These are phyloP conservation scores for Linum tenue DNA, from an alignment of 345 rosid species.

Conservation along the genomic window DNA sequence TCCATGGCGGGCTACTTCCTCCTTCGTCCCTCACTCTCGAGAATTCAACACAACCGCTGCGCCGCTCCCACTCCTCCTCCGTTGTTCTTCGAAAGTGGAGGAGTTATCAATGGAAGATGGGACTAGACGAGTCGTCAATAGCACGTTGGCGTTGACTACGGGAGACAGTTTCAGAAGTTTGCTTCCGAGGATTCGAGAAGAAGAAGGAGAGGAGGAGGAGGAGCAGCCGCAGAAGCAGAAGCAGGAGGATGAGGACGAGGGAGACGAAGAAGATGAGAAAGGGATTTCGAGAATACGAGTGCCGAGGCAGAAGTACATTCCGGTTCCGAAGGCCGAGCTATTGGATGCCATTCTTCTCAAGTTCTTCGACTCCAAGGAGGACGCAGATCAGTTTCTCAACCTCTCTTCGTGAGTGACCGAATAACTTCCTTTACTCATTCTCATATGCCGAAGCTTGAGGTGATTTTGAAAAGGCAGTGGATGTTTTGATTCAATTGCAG, in stretches of 20 bases:
- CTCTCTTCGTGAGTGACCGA: slow-evolving; percentile 53
- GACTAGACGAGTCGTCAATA: slow-evolving; percentile 3
- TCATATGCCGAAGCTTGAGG: background rate
- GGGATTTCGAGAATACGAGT: slow-evolving; percentile 60
- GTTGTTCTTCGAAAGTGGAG: slow-evolving; percentile 21
- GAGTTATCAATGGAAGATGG: slow-evolving; percentile 25
- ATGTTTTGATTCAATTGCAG: slow-evolving; percentile 24
- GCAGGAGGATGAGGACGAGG: slow-evolving; percentile 19
- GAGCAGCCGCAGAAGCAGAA: slow-evolving; percentile 17
- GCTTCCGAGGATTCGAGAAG: slow-evolving; percentile 7
- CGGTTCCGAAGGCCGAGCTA: slow-evolving; percentile 65
- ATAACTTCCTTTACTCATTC: background rate
- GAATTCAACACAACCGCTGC: background rate
- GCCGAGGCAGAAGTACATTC: slow-evolving; percentile 65
- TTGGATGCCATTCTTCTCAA: slow-evolving; percentile 43
- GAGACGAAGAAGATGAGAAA: slow-evolving; percentile 34
- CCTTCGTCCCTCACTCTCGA: background rate
- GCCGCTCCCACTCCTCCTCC: slow-evolving; percentile 10
- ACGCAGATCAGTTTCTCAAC: slow-evolving; percentile 45
- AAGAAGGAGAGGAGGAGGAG: slow-evolving; percentile 19
- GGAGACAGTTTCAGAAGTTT: background rate
- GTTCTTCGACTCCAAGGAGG: slow-evolving; percentile 44
- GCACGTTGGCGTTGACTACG: slow-evolving; percentile 1
- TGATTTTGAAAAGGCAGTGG: background rate
- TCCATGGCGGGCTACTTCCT: background rate